Percentiles rank a stretch among this genome's conserved stretches.
These are phyloP conservation scores for Saccharomycopsis fodiens DNA, from an alignment of 805 yeast species.

Conservation along the genomic window DNA sequence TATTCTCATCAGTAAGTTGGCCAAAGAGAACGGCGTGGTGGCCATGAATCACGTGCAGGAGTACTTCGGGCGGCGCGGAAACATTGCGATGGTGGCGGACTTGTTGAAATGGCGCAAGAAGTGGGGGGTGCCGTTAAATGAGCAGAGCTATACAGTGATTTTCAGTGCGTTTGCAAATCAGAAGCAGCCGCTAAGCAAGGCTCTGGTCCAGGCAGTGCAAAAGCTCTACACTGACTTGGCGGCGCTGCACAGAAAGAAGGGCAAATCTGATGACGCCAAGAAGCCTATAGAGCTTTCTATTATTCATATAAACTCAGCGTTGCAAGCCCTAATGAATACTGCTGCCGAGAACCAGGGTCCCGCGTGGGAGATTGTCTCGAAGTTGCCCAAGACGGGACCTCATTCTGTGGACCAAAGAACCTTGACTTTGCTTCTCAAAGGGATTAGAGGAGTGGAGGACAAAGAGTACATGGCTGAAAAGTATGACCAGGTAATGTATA, in stretches of 20 bases:
- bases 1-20: conserved; percentile 38
- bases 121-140: conserved; percentile 49
- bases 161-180: conserved; percentile 38
- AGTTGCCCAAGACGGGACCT: conserved; percentile 21
- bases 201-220: conserved; percentile 29
- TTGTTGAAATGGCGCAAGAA: conserved; percentile 49
- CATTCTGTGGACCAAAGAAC: conserved; percentile 30
- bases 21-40: conserved; percentile 43
- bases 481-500: not conserved
- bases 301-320: conserved; percentile 39
- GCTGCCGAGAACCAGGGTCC: conserved; percentile 27
- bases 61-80: conserved; percentile 37
- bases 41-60: conserved; percentile 57
- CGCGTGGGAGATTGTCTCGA: conserved; percentile 34
- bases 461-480: not conserved
- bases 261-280: conserved; percentile 17
- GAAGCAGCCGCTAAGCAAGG: conserved; percentile 26
- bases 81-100: conserved; percentile 42
- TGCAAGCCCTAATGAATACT: conserved; percentile 38
- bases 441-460: conserved; percentile 19
- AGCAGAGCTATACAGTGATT: conserved; percentile 38
- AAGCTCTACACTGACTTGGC: conserved; percentile 7
- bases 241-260: conserved; percentile 1
- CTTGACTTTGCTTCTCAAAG: conserved; percentile 25
- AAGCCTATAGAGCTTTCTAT: conserved; percentile 26